Conservation (phyloP, 139 green algal species). For the Dunaliella sp. region DNA sequence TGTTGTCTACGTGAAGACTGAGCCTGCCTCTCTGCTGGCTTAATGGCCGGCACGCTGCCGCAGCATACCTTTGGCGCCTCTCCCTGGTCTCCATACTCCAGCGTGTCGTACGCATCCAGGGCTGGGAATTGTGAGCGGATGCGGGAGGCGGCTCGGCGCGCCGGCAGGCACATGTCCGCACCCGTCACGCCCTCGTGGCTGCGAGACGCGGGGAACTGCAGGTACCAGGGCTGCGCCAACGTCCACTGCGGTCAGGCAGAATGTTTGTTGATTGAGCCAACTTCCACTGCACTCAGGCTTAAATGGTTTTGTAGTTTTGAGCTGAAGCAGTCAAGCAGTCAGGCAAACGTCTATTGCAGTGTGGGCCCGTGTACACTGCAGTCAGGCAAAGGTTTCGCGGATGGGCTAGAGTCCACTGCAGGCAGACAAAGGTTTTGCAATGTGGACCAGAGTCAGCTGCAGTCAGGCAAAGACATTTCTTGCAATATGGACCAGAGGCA, state of each 20-base stretch:
- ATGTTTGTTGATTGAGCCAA: too few relatives aligned
- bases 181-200: constrained; percentile 11
- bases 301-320: too few relatives aligned
- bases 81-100: constrained; percentile 9
- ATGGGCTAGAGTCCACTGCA: constrained; percentile 6
- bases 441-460: too few relatives aligned
- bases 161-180: constrained; percentile 19
- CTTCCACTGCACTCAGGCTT: background rate
- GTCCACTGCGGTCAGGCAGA: constrained; percentile 5
- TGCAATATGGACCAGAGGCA: too few relatives aligned
- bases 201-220: constrained; percentile 5
- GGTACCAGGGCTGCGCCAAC: constrained; percentile 20
- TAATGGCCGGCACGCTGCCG: too few relatives aligned
- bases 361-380: too few relatives aligned
- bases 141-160: constrained; percentile 4
- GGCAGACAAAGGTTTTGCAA: too few relatives aligned
- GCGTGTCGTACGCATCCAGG: constrained; percentile 10
- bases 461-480: too few relatives aligned
- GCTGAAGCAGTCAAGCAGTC: background rate
- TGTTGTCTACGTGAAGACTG: too few relatives aligned
- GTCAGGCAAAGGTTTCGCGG: constrained; percentile 22
- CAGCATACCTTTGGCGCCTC: background rate
- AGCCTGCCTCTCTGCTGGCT: too few relatives aligned
- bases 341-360: too few relatives aligned
- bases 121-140: constrained; percentile 7